phyloP scores from a whole-genome alignment of 2,329 filamentous ascomycete genomes.

The Apiospora pterosperma region DNA sequence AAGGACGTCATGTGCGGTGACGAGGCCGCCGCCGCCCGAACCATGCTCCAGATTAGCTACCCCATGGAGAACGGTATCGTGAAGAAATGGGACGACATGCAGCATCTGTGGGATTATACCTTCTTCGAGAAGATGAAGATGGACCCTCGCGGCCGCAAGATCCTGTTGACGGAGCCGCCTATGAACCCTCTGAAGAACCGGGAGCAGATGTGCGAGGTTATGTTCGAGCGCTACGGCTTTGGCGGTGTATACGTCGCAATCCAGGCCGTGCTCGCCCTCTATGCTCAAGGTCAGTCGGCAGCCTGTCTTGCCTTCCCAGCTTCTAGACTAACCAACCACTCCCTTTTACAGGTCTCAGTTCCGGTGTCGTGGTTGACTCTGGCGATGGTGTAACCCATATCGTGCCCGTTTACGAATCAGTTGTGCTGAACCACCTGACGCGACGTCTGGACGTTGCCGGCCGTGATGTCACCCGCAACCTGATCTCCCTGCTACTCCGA shows the following conservation, averaged over 20 bases:
- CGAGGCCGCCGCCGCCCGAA: conserved; percentile 91
- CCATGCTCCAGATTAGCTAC: conserved; percentile 97
- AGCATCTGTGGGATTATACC: conserved; percentile 98
- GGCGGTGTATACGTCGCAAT: conserved; percentile 98
- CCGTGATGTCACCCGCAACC: conserved; percentile 95
- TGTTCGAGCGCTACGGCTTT: conserved; percentile 97
- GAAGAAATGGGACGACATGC: conserved; percentile 99
- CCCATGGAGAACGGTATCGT: conserved; percentile 99
- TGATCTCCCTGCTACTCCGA: conserved; percentile 90
- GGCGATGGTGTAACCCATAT: conserved; percentile 98
- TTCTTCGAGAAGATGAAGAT: conserved; percentile 97
- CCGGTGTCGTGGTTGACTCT: conserved; percentile 97
- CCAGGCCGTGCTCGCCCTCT: conserved; percentile 91
- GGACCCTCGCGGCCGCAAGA: conserved; percentile 89
- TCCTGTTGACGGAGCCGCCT: conserved; percentile 92
- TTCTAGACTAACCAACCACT: conserved; percentile 6
- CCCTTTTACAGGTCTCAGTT: conserved; percentile 63
- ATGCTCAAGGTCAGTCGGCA: conserved; percentile 74
- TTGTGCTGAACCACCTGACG: conserved; percentile 95
- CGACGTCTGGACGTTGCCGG: conserved; percentile 92
- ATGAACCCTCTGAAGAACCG: conserved; percentile 98
- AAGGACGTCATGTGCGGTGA: conserved; percentile 99
- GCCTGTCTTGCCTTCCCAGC: background rate
- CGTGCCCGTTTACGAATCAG: conserved; percentile 96
- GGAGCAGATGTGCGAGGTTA: conserved; percentile 97